Base-by-base conservation (phyloP, 2,329 filamentous ascomycete genomes). In the Penicillium griseofulvum region DNA sequence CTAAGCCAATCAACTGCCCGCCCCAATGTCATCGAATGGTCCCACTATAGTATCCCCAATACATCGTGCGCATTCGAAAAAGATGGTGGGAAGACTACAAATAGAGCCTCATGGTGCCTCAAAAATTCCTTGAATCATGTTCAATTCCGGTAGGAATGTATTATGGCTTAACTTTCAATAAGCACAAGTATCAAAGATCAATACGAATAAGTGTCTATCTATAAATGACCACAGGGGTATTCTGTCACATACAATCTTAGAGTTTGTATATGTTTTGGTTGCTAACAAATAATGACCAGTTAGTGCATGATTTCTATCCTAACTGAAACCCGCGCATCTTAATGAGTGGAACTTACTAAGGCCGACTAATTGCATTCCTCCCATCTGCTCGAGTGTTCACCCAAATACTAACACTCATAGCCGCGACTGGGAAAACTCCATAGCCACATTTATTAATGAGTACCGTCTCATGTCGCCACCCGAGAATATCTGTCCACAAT, bases 381-480 rank as follows among this genome's bases (percentile, higher is more conserved):
- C 81, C 82, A 39, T 80, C 73, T 1, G 83, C 83, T 56, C 77
- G 75, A 42, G 76, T 76, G 57, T 82, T 80, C 0, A 86, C 84
- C 81, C 83, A 89, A 3, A 89, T 80, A 45, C 81, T 80, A 1
- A 87, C 79, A 63, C 83, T 84, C 87, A 64, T 77, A 86, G 0
- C 87, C 87, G 31, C 81, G 75, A 1, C n/a, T n/a, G n/a, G n/a
- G n/a, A n/a, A n/a, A n/a, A n/a, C n/a, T n/a, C n/a, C n/a, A n/a
- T n/a, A n/a, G n/a, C n/a, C n/a, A n/a, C n/a, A n/a, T n/a, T 75
- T 69, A 59, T 84, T 84, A 61, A 89, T 86, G 16, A 73, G 69
- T 0, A 88, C 81, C 57, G 83, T 77, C 0, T 78, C 78, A 46
- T 80, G 65, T 52, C 78, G 77, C 78, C 80, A 82, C 7, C 75